phyloP scores from a whole-genome alignment of 495 filamentous ascomycete species.

The Tuber melanosporum region DNA sequence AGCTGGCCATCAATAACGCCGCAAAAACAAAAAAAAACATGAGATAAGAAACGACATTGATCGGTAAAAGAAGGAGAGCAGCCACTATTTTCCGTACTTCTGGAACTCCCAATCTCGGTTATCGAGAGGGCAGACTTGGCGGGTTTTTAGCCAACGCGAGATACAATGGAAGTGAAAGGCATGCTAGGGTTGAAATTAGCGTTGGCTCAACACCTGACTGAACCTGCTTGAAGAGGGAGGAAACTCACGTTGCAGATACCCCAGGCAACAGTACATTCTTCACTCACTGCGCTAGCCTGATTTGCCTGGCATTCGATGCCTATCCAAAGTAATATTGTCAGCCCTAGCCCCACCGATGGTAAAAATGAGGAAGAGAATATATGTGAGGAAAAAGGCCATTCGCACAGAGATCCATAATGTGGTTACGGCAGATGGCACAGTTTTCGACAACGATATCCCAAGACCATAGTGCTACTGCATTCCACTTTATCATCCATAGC shows the following conservation, averaged over 20 bases:
- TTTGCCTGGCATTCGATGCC: conserved; percentile 99
- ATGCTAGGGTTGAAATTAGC: conserved; percentile 54
- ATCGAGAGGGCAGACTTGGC: conserved; percentile 95
- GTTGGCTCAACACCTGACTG: not conserved
- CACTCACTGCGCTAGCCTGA: conserved; percentile 91
- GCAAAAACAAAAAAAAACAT: not conserved
- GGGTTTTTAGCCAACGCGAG: conserved; percentile 98
- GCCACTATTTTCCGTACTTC: conserved; percentile 78
- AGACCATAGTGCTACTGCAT: conserved; percentile 96
- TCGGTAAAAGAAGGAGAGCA: conserved; percentile 25
- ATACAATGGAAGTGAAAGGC: conserved; percentile 99
- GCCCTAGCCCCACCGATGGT: not conserved
- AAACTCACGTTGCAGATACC: conserved; percentile 91
- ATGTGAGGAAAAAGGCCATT: conserved; percentile 9
- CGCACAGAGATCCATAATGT: conserved; percentile 98
- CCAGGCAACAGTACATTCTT: conserved; percentile 98
- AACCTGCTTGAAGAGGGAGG: not conserved
- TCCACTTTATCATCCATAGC: conserved; percentile 62
- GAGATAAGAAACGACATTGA: not conserved
- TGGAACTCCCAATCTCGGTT: conserved; percentile 99
- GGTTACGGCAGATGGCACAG: conserved; percentile 97
- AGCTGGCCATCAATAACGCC: not conserved
- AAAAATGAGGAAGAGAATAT: not conserved
- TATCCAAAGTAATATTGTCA: conserved; percentile 43
- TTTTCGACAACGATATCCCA: conserved; percentile 99